Conservation (phyloP, 805 yeast species). For the Hanseniaspora singularis region DNA sequence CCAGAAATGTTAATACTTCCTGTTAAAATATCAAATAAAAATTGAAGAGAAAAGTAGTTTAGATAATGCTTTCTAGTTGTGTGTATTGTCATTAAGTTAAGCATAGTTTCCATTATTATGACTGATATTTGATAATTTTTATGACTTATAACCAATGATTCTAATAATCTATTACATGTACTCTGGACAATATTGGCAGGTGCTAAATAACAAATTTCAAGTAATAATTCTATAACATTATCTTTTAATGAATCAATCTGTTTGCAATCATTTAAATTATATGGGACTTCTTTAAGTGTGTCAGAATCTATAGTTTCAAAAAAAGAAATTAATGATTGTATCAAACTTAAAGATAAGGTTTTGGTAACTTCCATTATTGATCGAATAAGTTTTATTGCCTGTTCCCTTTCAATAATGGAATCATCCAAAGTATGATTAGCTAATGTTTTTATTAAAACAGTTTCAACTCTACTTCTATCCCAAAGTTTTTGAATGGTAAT, state of each 20-base stretch:
- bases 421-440: constrained; percentile 36
- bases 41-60: constrained; percentile 41
- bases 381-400: constrained; percentile 63
- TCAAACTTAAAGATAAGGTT: constrained; percentile 57
- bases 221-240: constrained; percentile 43
- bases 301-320: constrained; percentile 35
- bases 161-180: constrained; percentile 36
- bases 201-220: constrained; percentile 40
- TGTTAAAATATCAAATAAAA: constrained; percentile 17
- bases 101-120: constrained; percentile 23
- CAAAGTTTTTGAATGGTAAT: constrained; percentile 43
- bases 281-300: no score
- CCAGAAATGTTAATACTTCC: constrained; percentile 1
- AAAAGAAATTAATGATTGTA: constrained; percentile 53
- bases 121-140: constrained; percentile 23
- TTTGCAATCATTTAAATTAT: constrained; percentile 28
- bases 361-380: constrained; percentile 41
- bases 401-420: constrained; percentile 52
- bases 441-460: constrained; percentile 51
- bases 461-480: constrained; percentile 45
- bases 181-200: constrained; percentile 37
- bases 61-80: constrained; percentile 29
- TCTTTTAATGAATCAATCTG: constrained; percentile 28
- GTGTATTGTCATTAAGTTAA: constrained; percentile 24
- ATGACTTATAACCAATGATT: constrained; percentile 23